Evolutionary conservation across 2,329 filamentous ascomycete species (phyloP).

Genomic region (Scopulariopsis brevicaulis): DNA sequence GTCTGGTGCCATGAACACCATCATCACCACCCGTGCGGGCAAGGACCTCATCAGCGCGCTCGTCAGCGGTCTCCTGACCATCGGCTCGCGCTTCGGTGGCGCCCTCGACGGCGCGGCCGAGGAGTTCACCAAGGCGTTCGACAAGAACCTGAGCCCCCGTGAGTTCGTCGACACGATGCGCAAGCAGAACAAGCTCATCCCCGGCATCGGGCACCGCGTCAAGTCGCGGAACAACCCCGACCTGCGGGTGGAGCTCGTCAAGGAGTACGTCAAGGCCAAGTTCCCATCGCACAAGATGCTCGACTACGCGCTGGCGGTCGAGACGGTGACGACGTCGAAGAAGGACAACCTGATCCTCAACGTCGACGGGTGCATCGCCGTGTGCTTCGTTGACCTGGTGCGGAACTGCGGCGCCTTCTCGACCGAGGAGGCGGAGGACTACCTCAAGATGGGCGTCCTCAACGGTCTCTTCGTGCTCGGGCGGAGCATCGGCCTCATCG

Average conservation of each 20-base stretch:
- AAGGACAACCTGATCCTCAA: slow-evolving; percentile 99
- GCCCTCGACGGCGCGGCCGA: slow-evolving; percentile 94
- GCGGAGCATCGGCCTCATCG: slow-evolving; percentile 96
- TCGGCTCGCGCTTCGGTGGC: slow-evolving; percentile 96
- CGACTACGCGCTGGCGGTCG: slow-evolving; percentile 95
- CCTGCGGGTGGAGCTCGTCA: slow-evolving; percentile 97
- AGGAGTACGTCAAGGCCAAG: slow-evolving; percentile 95
- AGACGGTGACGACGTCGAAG: slow-evolving; percentile 97
- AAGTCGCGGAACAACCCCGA: slow-evolving; percentile 99
- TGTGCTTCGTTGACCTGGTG: slow-evolving; percentile 96
- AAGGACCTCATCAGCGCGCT: slow-evolving; percentile 96
- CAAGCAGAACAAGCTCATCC: slow-evolving; percentile 99
- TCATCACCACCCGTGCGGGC: slow-evolving; percentile 97
- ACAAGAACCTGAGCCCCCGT: slow-evolving; percentile 95
- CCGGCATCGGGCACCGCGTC: slow-evolving; percentile 97
- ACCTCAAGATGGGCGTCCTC: slow-evolving; percentile 97
- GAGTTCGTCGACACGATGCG: slow-evolving; percentile 99
- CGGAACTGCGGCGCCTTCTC: slow-evolving; percentile 98
- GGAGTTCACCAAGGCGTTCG: slow-evolving; percentile 96
- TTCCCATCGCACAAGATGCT: slow-evolving; percentile 98
- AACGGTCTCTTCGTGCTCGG: slow-evolving; percentile 99
- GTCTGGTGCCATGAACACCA: slow-evolving; percentile 99
- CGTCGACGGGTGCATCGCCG: slow-evolving; percentile 94
- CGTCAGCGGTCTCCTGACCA: slow-evolving; percentile 93
- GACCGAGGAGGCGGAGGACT: slow-evolving; percentile 93